Conservation (phyloP, 2,329 filamentous ascomycete genomes). For the Pseudocercospora fuligena region DNA sequence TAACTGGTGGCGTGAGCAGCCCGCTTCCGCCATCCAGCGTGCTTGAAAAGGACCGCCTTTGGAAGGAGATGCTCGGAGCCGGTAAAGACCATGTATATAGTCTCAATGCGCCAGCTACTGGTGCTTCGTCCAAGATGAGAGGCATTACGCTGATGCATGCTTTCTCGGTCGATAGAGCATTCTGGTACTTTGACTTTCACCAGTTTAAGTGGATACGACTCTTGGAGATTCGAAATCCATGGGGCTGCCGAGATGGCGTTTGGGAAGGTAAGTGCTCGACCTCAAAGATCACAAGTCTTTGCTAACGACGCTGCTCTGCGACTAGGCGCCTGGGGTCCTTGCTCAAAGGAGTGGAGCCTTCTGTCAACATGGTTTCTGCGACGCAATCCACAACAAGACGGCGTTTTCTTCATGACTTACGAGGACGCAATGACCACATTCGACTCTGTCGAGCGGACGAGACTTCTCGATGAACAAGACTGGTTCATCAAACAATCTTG, state of each 20-base stretch:
- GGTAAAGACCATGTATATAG: conserved; percentile 3
- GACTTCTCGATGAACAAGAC: background rate
- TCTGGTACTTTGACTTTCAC: conserved; percentile 5
- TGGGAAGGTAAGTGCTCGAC: conserved; percentile 67
- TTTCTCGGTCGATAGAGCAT: conserved; percentile 12
- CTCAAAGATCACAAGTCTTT: background rate
- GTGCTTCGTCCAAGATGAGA: background rate
- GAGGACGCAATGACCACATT: conserved; percentile 60
- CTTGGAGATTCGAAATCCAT: conserved; percentile 65
- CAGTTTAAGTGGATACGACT: conserved; percentile 7
- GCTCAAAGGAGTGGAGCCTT: conserved; percentile 79
- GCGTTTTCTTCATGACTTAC: conserved; percentile 63
- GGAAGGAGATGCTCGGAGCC: conserved; percentile 9
- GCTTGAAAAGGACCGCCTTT: conserved; percentile 20
- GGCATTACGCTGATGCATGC: conserved; percentile 9
- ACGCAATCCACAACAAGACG: conserved; percentile 64
- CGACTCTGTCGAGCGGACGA: background rate
- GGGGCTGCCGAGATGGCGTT: conserved; percentile 68
- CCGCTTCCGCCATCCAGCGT: conserved; percentile 25
- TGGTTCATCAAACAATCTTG: conserved; percentile 7
- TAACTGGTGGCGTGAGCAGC: conserved; percentile 48
- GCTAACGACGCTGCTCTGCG: background rate
- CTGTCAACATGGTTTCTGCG: conserved; percentile 64
- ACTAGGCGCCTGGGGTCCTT: conserved; percentile 63
- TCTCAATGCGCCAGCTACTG: background rate